Conservation (phyloP, 2,329 filamentous ascomycete genomes). For the Cucurbitaria berberidis region DNA sequence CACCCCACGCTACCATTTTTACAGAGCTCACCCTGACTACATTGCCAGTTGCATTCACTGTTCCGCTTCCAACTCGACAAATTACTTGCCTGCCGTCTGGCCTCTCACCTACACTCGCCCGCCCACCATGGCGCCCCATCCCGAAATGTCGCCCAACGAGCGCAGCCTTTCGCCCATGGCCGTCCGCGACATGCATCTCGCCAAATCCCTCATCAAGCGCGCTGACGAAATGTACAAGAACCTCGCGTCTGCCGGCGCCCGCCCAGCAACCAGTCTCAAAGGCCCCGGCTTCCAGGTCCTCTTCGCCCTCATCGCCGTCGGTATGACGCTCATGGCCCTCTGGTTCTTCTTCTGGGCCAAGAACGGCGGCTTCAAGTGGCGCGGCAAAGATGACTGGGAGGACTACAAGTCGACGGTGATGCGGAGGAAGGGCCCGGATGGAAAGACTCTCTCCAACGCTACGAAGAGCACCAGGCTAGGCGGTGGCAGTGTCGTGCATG, state of each 20-base stretch:
- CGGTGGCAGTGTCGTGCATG: slow-evolving; percentile 80
- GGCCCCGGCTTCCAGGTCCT: slow-evolving; percentile 76
- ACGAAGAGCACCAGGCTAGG: slow-evolving; percentile 83
- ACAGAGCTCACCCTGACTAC: slow-evolving; percentile 21
- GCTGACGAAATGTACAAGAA: slow-evolving; percentile 19
- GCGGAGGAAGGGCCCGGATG: slow-evolving; percentile 85
- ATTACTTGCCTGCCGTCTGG: slow-evolving; percentile 2
- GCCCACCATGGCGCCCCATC: slow-evolving; percentile 40
- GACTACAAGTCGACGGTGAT: slow-evolving; percentile 97
- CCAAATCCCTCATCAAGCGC: slow-evolving; percentile 41
- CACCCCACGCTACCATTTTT: slow-evolving; percentile 19
- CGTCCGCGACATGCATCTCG: slow-evolving; percentile 34
- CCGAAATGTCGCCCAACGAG: slow-evolving; percentile 30
- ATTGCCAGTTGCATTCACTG: slow-evolving; percentile 24
- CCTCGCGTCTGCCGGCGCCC: slow-evolving; percentile 44
- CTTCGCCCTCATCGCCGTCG: slow-evolving; percentile 82
- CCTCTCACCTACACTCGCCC: slow-evolving; percentile 12
- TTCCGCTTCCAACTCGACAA: slow-evolving; percentile 1
- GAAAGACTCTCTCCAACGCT: slow-evolving; percentile 80
- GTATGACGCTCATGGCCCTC: slow-evolving; percentile 75
- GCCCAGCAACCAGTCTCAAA: slow-evolving; percentile 49
- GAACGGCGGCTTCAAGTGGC: slow-evolving; percentile 91
- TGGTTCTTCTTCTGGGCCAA: slow-evolving; percentile 99
- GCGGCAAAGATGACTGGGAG: slow-evolving; percentile 82
- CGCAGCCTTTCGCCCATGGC: slow-evolving; percentile 39